These are phyloP conservation scores for Trichosporon asahii DNA, from an alignment of 1,284 basidiomycete species.

Conservation along the genomic window DNA sequence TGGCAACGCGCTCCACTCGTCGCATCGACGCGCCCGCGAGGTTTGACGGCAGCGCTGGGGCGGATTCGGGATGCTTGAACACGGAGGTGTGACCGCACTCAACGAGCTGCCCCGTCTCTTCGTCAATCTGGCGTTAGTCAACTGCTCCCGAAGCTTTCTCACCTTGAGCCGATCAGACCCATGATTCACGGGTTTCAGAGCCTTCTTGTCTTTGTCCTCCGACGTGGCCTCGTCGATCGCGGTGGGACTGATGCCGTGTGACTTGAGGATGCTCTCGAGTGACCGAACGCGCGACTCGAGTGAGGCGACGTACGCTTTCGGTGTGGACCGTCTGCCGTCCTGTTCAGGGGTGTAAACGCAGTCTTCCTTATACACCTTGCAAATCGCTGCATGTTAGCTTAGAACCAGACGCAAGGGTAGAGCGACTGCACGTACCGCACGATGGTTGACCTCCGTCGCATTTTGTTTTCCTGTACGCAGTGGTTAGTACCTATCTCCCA, in stretches of 20 bases:
- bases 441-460: constrained; percentile 26
- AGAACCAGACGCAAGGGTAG: neutral
- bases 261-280: constrained; percentile 21
- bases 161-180: constrained; percentile 22
- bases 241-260: constrained; percentile 14
- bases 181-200: constrained; percentile 5
- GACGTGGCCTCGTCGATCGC: constrained; percentile 2
- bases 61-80: constrained; percentile 17
- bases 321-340: constrained; percentile 25
- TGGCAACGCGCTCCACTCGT: neutral
- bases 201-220: constrained; percentile 8
- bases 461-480: constrained; percentile 24
- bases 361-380: constrained; percentile 27
- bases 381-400: constrained; percentile 22
- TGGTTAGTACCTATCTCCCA: constrained; percentile 15
- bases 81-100: constrained; percentile 25
- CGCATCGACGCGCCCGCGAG: neutral
- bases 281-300: constrained; percentile 24
- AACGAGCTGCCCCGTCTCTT: constrained; percentile 23
- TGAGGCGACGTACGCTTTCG: constrained; percentile 25
- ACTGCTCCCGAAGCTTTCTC: neutral
- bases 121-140: constrained; percentile 21
- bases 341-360: constrained; percentile 27
- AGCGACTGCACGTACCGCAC: constrained; percentile 18
- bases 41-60: neutral